phyloP scores from a whole-genome alignment of 495 filamentous ascomycete genomes.

The Apodospora peruviana region DNA sequence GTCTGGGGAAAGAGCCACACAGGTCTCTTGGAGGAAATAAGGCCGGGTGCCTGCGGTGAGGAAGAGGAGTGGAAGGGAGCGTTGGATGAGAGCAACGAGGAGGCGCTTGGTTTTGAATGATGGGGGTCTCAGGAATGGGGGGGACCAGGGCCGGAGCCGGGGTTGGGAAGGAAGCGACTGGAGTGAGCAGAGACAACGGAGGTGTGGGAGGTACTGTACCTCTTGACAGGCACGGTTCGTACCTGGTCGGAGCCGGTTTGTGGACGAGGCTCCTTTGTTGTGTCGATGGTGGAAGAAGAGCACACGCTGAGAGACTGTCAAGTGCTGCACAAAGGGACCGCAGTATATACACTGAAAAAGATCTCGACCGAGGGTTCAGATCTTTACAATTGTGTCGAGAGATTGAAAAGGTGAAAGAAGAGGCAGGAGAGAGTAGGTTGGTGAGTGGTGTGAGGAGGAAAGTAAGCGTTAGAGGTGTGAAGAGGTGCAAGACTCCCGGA shows the following conservation, averaged over 20 bases:
- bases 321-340: too few species aligned
- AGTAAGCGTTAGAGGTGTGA: not conserved
- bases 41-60: not conserved
- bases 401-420: too few species aligned
- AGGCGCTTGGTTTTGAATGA: slow-evolving; percentile 24
- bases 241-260: too few species aligned
- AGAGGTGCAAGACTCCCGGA: not conserved
- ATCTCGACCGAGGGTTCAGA: too few species aligned
- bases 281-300: too few species aligned
- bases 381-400: too few species aligned
- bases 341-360: too few species aligned
- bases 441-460: not conserved
- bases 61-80: slow-evolving; percentile 11
- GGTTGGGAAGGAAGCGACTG: not conserved
- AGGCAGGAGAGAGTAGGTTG: too few species aligned
- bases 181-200: not conserved
- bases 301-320: too few species aligned
- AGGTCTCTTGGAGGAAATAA: slow-evolving; percentile 10
- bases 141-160: slow-evolving; percentile 7
- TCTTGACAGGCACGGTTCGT: not conserved
- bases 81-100: slow-evolving; percentile 15
- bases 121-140: slow-evolving; percentile 12
- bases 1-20: slow-evolving; percentile 15
- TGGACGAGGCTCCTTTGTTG: too few species aligned
- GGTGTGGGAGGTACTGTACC: not conserved